Evolutionary conservation across 106 monocot genomes (phyloP).

Genomic region (Gastrodia elata): DNA sequence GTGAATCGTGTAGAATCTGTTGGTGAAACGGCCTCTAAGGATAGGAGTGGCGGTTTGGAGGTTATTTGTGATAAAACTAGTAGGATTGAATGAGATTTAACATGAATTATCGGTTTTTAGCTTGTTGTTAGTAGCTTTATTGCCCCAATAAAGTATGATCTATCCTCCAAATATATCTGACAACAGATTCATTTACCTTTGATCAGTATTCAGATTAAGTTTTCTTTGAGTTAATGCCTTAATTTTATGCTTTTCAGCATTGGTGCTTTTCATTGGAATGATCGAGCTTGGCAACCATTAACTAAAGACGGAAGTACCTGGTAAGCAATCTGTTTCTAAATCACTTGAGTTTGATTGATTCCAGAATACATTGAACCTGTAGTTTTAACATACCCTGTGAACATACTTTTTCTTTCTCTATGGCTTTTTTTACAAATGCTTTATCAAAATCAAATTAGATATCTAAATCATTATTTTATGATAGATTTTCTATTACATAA

Average conservation of each 20-base stretch:
- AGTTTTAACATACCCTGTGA: background rate
- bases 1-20: too few species aligned
- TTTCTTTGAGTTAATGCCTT: background rate
- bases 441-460: too few species aligned
- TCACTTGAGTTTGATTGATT: background rate
- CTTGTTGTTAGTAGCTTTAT: too few species aligned
- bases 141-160: background rate
- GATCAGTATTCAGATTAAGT: background rate
- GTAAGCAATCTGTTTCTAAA: slow-evolving; percentile 12
- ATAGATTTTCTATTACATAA: too few species aligned
- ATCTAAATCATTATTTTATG: too few species aligned
- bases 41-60: too few species aligned
- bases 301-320: slow-evolving; percentile 23
- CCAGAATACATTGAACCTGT: background rate
- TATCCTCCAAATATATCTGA: background rate
- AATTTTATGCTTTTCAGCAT: slow-evolving; percentile 42
- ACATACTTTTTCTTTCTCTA: background rate
- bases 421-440: too few species aligned
- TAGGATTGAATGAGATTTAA: too few species aligned
- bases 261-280: slow-evolving; percentile 85
- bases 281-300: slow-evolving; percentile 45
- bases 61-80: too few species aligned
- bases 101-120: too few species aligned
- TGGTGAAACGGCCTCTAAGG: too few species aligned
- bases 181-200: background rate